phyloP scores from a whole-genome alignment of 2,329 filamentous ascomycete genomes.

The Sporothrix sp. region DNA sequence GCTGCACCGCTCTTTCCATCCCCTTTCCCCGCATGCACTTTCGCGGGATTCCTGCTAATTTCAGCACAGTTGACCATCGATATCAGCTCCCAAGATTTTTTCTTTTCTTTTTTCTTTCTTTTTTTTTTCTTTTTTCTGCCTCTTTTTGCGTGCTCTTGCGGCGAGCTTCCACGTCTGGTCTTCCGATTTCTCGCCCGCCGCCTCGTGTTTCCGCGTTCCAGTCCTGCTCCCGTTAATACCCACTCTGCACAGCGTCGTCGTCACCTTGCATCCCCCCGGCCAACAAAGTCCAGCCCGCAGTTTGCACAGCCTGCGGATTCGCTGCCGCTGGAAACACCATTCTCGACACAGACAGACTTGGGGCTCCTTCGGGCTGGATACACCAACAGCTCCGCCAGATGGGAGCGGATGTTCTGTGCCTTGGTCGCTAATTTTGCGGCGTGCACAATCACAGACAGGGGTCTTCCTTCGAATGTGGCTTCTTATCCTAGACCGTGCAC shows the following conservation, averaged over 20 bases:
- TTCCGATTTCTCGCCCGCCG: neutral
- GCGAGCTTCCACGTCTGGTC: neutral
- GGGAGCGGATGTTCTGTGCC: neutral
- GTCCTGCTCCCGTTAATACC: neutral
- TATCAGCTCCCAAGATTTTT: too few species aligned
- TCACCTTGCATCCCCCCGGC: constrained; percentile 11
- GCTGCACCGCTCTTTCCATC: constrained; percentile 4
- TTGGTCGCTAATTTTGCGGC: constrained; percentile 2
- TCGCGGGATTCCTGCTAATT: neutral
- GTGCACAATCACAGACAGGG: neutral
- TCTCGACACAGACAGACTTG: neutral
- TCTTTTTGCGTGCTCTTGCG: too few species aligned
- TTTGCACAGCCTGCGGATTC: constrained; percentile 11
- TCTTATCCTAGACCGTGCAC: constrained; percentile 8
- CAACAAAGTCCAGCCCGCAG: constrained; percentile 1
- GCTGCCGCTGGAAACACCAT: neutral
- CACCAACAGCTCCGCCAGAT: constrained; percentile 8
- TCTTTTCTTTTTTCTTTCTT: too few species aligned
- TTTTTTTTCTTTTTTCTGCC: too few species aligned
- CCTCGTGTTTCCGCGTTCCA: neutral
- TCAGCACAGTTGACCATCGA: too few species aligned
- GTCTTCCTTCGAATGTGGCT: constrained; percentile 8
- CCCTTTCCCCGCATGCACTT: neutral
- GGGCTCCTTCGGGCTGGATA: too few species aligned
- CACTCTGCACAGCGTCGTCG: constrained; percentile 10